Conservation (phyloP, 306 rosid genomes). For the Citrullus amarus region DNA sequence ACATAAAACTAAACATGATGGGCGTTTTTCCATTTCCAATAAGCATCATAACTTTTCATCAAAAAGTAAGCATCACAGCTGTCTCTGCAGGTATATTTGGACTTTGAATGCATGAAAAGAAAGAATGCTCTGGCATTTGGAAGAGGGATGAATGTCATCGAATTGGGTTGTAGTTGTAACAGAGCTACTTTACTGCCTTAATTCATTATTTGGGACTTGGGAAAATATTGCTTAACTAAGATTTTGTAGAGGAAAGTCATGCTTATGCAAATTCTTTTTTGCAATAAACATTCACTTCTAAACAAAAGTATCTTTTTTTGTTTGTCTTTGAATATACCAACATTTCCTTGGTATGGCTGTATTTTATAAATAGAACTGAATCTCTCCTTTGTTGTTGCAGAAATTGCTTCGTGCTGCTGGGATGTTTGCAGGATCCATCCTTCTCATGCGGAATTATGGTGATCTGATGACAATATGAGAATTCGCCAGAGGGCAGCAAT, state of each 20-base stretch:
- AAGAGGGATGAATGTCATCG: neutral
- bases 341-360: neutral
- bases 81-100: neutral
- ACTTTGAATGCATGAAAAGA: neutral
- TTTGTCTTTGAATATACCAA: neutral
- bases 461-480: constrained; percentile 80
- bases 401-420: constrained; percentile 75
- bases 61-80: neutral
- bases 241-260: neutral
- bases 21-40: neutral
- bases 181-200: neutral
- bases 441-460: constrained; percentile 64
- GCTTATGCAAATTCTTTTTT: neutral
- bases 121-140: neutral
- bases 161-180: neutral
- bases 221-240: neutral
- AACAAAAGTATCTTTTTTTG: neutral
- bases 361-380: neutral
- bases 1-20: neutral
- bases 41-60: neutral
- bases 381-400: constrained; percentile 23
- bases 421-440: constrained; percentile 58
- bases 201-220: neutral
- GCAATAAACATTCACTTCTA: neutral
- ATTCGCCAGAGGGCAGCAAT: constrained; percentile 4